A percentile compares a stretch with the other conserved stretches of the same genome.
phyloP scores from a whole-genome alignment of 2,329 filamentous ascomycete species.

The Neobulgaria alba region DNA sequence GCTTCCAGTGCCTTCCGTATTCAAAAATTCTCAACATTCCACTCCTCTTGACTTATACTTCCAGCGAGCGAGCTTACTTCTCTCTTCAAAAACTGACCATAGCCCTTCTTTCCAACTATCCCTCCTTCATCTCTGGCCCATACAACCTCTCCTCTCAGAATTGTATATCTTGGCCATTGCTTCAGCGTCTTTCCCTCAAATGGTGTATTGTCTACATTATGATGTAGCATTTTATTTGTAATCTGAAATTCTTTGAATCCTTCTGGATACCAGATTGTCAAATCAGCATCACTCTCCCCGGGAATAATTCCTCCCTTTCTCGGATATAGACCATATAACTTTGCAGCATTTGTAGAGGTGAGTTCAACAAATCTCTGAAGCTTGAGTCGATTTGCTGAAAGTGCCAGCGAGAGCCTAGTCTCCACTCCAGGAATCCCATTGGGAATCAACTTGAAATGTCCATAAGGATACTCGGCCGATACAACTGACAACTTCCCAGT shows the following conservation, averaged over 20 bases:
- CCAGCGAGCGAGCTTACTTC: constrained; percentile 31
- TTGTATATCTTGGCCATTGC: constrained; percentile 54
- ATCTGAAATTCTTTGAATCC: constrained; percentile 36
- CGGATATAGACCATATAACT: constrained; percentile 47
- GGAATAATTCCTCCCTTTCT: constrained; percentile 41
- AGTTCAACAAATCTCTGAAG: constrained; percentile 45
- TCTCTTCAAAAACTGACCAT: constrained; percentile 41
- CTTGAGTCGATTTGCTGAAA: constrained; percentile 33
- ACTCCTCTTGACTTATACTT: constrained; percentile 25
- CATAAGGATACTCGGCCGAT: constrained; percentile 34
- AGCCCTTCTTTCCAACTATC: constrained; percentile 38
- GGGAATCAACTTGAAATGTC: constrained; percentile 46
- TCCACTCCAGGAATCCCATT: constrained; percentile 51
- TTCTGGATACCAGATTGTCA: constrained; percentile 49
- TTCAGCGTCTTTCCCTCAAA: constrained; percentile 48
- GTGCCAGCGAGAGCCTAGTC: constrained; percentile 41
- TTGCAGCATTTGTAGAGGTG: constrained; percentile 45
- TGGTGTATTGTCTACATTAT: constrained; percentile 54
- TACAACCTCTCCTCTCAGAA: constrained; percentile 48
- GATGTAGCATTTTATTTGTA: constrained; percentile 48
- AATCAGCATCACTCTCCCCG: constrained; percentile 44
- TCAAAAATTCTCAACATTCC: constrained; percentile 24
- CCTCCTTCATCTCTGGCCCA: constrained; percentile 48
- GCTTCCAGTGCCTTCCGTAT: too few relatives aligned
- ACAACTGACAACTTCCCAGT: constrained; percentile 42